These are phyloP conservation scores for Pleurotus eryngii DNA, from an alignment of 768 basidiomycete species.

Conservation along the genomic window DNA sequence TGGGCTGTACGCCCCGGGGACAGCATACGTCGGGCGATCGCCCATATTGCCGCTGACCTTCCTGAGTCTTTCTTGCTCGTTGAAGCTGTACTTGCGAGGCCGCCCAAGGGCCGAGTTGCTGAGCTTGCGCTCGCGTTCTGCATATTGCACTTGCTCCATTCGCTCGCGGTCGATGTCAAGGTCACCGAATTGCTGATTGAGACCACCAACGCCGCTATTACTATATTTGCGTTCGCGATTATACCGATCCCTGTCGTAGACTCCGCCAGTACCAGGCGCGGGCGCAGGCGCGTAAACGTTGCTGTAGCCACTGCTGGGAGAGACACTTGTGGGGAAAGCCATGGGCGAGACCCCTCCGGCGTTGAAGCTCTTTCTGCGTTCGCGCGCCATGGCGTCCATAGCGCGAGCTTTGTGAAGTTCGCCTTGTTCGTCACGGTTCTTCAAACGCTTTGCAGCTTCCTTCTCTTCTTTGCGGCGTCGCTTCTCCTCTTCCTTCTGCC, in stretches of 20 bases:
- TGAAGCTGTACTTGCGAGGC: slow-evolving; percentile 43
- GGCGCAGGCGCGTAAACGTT: slow-evolving; percentile 11
- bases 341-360: slow-evolving; percentile 31
- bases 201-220: slow-evolving; percentile 25
- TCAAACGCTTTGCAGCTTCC: slow-evolving; percentile 40
- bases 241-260: slow-evolving; percentile 15
- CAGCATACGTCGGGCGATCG: slow-evolving; percentile 19
- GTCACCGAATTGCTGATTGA: slow-evolving; percentile 10
- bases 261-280: slow-evolving; percentile 16
- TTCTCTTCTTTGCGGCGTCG: slow-evolving; percentile 44
- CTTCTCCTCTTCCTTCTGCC: slow-evolving; percentile 47
- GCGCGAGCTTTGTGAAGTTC: slow-evolving; percentile 59
- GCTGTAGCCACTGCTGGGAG: slow-evolving; percentile 8
- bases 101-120: slow-evolving; percentile 28
- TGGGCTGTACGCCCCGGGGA: slow-evolving; percentile 26
- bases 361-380: slow-evolving; percentile 56
- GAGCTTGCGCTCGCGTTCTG: slow-evolving; percentile 30
- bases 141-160: slow-evolving; percentile 23
- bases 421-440: slow-evolving; percentile 53
- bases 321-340: slow-evolving; percentile 25
- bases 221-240: slow-evolving; percentile 32
- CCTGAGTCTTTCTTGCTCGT: slow-evolving; percentile 35
- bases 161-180: slow-evolving; percentile 30
- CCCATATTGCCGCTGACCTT: slow-evolving; percentile 37
- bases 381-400: slow-evolving; percentile 41